Percentiles rank a stretch among this genome's conserved stretches.
These are phyloP conservation scores for Recurvomyces mirabilis DNA, from an alignment of 495 filamentous ascomycete genomes.

Conservation along the genomic window DNA sequence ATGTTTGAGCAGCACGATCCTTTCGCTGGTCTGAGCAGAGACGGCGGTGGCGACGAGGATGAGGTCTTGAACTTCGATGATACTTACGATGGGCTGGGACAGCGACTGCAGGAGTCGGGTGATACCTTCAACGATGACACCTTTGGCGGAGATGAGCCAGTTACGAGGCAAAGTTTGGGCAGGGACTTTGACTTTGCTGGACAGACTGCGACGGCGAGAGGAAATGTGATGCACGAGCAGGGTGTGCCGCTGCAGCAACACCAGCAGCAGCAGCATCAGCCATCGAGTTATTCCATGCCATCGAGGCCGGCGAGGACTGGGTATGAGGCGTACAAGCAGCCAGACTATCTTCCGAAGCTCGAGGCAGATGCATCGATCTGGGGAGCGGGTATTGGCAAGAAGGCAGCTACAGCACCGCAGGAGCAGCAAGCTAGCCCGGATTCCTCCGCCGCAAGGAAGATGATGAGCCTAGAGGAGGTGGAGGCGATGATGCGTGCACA, in stretches of 20 bases:
- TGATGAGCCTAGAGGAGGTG: slow-evolving; percentile 95
- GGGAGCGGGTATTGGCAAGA: slow-evolving; percentile 59
- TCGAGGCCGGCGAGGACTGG: slow-evolving; percentile 56
- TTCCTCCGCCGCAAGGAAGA: slow-evolving; percentile 44
- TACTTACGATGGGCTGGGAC: slow-evolving; percentile 91
- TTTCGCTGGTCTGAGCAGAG: slow-evolving; percentile 61
- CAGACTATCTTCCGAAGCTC: slow-evolving; percentile 68
- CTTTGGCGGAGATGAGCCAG: slow-evolving; percentile 54
- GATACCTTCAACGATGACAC: slow-evolving; percentile 97
- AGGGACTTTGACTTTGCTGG: slow-evolving; percentile 98
- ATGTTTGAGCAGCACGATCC: slow-evolving; percentile 80
- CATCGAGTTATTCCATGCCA: slow-evolving; percentile 34
- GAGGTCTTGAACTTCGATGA: slow-evolving; percentile 94
- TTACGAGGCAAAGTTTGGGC: slow-evolving; percentile 45
- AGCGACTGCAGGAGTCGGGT: slow-evolving; percentile 81
- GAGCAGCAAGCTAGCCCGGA: slow-evolving; percentile 21
- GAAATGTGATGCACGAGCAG: slow-evolving; percentile 82
- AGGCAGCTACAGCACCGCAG: slow-evolving; percentile 12
- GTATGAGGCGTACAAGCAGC: slow-evolving; percentile 77
- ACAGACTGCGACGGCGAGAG: slow-evolving; percentile 71
- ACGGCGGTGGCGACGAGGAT: slow-evolving; percentile 40
- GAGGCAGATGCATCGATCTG: slow-evolving; percentile 90
- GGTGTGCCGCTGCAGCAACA: slow-evolving; percentile 46
- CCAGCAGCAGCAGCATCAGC: no score
- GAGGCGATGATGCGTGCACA: slow-evolving; percentile 83